Percentiles rank a stretch among this genome's conserved stretches.
Evolutionary conservation across 1,284 basidiomycete species (phyloP).

Genomic region (Cutaneotrichosporon curvatum): DNA sequence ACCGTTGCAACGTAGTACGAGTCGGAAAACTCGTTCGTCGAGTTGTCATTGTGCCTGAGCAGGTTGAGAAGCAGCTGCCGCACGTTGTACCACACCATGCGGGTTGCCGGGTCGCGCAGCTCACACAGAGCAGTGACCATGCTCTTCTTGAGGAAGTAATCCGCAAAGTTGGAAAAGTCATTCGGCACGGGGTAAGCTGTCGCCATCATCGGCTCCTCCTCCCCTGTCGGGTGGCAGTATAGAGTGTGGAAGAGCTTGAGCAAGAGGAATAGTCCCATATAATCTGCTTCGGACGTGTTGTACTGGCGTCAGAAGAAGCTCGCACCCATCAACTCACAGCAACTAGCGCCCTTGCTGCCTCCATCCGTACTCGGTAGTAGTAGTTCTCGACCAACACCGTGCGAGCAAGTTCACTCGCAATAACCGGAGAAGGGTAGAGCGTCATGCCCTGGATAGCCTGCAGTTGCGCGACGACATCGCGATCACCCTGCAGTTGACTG

Average conservation of each 20-base stretch:
- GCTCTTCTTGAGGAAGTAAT: conserved; percentile 84
- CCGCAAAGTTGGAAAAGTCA: conserved; percentile 82
- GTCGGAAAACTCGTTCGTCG: conserved; percentile 83
- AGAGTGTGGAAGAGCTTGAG: conserved; percentile 87
- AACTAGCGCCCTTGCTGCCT: conserved; percentile 81
- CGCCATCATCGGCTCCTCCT: conserved; percentile 72
- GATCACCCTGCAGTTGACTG: conserved; percentile 87
- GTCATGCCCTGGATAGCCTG: conserved; percentile 83
- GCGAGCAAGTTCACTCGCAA: conserved; percentile 84
- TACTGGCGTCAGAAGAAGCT: conserved; percentile 20
- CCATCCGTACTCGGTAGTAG: conserved; percentile 93
- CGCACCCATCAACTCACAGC: conserved; percentile 53
- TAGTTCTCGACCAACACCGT: conserved; percentile 93
- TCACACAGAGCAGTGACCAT: conserved; percentile 33
- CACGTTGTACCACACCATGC: conserved; percentile 65
- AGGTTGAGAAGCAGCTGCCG: conserved; percentile 85
- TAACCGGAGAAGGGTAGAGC: conserved; percentile 74
- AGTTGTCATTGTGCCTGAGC: conserved; percentile 90
- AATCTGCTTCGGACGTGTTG: conserved; percentile 33
- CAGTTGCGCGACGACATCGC: conserved; percentile 95
- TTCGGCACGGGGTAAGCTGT: conserved; percentile 86
- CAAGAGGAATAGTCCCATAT: conserved; percentile 85
- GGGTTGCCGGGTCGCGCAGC: conserved; percentile 28
- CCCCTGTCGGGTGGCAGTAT: conserved; percentile 81
- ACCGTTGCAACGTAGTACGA: conserved; percentile 83